These are phyloP conservation scores for Yueomyces sinensis DNA, from an alignment of 805 yeast genomes.

Conservation along the genomic window DNA sequence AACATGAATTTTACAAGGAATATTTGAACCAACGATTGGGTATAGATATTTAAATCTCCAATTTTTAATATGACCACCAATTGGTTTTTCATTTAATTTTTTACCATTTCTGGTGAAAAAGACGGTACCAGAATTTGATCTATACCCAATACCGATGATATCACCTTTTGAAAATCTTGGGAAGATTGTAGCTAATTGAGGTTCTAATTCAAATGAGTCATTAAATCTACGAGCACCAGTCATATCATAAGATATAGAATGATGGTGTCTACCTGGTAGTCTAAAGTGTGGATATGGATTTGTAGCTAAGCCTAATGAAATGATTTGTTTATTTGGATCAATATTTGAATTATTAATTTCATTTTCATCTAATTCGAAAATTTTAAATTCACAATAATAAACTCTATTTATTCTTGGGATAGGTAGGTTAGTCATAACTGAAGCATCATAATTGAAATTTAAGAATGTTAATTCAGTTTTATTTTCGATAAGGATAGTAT, in stretches of 20 bases:
- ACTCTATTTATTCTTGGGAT: conserved; percentile 72
- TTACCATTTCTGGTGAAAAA: conserved; percentile 94
- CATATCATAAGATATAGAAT: conserved; percentile 80
- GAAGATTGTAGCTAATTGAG: conserved; percentile 35
- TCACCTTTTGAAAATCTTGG: conserved; percentile 70
- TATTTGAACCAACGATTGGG: conserved; percentile 84
- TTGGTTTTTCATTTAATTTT: conserved; percentile 64
- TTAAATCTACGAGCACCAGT: conserved; percentile 68
- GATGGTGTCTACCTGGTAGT: conserved; percentile 81
- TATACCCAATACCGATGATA: conserved; percentile 84
- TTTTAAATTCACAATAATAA: conserved; percentile 78
- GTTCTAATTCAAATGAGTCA: conserved; percentile 48
- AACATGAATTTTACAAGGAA: conserved; percentile 71
- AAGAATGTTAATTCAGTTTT: conserved; percentile 47
- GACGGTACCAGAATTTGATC: conserved; percentile 69
- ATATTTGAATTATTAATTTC: conserved; percentile 4
- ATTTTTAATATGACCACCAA: conserved; percentile 68
- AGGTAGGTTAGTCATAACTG: conserved; percentile 73
- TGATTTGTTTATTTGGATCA: conserved; percentile 14
- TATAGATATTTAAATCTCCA: conserved; percentile 59
- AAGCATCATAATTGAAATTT: conserved; percentile 44
- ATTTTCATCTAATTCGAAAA: conserved; percentile 43
- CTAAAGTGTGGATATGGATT: conserved; percentile 90
- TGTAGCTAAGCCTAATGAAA: conserved; percentile 72
- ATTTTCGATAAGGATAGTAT: conserved; percentile 48